Conservation (phyloP, 805 yeast genomes). For the Maudiozyma saulgeensis region DNA sequence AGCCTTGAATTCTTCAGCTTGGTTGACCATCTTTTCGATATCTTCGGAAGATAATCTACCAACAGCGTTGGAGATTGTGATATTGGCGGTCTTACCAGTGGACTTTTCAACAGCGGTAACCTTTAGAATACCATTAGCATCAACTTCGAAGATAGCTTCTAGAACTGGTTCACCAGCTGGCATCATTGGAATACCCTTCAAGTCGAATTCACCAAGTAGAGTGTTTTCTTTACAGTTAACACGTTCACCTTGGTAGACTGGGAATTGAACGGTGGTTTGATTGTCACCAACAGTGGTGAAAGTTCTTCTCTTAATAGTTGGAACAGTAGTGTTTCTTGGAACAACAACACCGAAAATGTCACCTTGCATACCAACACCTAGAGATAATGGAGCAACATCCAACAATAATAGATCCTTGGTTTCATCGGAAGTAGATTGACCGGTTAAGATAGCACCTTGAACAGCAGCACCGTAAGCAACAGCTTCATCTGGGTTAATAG, state of each 20-base stretch:
- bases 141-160: constrained; percentile 98
- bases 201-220: constrained; percentile 95
- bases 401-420: constrained; percentile 91
- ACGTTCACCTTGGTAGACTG: constrained; percentile 99
- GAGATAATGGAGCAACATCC: constrained; percentile 96
- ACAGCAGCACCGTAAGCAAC: constrained; percentile 99
- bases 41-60: constrained; percentile 96
- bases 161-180: constrained; percentile 99
- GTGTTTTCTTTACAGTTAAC: constrained; percentile 97
- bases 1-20: constrained; percentile 98
- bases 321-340: constrained; percentile 98
- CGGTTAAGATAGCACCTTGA: constrained; percentile 97
- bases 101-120: constrained; percentile 98
- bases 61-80: constrained; percentile 97
- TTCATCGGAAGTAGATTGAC: constrained; percentile 81
- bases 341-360: constrained; percentile 98
- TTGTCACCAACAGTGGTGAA: constrained; percentile 98
- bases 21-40: constrained; percentile 69
- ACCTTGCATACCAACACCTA: constrained; percentile 99
- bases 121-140: constrained; percentile 99
- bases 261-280: constrained; percentile 98
- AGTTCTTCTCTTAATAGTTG: constrained; percentile 97
- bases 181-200: constrained; percentile 95
- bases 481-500: constrained; percentile 98
- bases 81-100: constrained; percentile 96